Evolutionary conservation across 2,329 filamentous ascomycete genomes (phyloP).

Genomic region (Alternaria longipes): DNA sequence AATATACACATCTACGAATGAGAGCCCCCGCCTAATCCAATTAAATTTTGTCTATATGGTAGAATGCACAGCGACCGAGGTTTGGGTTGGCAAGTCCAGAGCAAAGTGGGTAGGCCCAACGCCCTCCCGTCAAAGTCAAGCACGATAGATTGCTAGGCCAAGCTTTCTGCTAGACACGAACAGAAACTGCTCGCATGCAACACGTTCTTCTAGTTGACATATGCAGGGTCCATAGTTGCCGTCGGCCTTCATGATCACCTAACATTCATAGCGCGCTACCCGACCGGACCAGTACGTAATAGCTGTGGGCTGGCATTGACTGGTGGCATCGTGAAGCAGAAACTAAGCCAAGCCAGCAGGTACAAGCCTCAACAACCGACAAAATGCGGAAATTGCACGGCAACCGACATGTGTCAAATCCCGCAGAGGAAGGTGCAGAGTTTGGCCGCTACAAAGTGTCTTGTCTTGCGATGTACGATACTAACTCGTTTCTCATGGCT

Average conservation of each 20-base stretch:
- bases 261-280: slow-evolving; percentile 26
- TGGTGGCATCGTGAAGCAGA: slow-evolving; percentile 24
- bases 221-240: slow-evolving; percentile 25
- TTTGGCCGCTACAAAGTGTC: slow-evolving; percentile 10
- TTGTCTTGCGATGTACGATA: not conserved
- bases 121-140: slow-evolving; percentile 23
- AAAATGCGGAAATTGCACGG: slow-evolving; percentile 23
- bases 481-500: slow-evolving; percentile 14
- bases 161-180: slow-evolving; percentile 12
- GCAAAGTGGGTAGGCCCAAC: slow-evolving; percentile 18
- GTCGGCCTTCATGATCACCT: slow-evolving; percentile 19
- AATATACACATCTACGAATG: slow-evolving; percentile 11
- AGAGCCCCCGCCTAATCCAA: not conserved
- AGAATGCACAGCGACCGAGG: slow-evolving; percentile 17
- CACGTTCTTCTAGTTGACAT: slow-evolving; percentile 1
- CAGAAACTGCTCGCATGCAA: slow-evolving; percentile 16
- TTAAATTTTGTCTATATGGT: slow-evolving; percentile 5
- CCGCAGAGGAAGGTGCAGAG: slow-evolving; percentile 5
- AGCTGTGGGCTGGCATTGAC: slow-evolving; percentile 6
- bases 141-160: slow-evolving; percentile 14
- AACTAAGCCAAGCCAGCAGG: slow-evolving; percentile 23
- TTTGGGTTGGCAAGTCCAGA: slow-evolving; percentile 21
- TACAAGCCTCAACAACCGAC: slow-evolving; percentile 24
- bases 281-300: slow-evolving; percentile 34
- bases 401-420: slow-evolving; percentile 18